Percentiles rank a stretch among this genome's conserved stretches.
phyloP scores from a whole-genome alignment of 2,329 filamentous ascomycete species.

The Thelonectria olida region DNA sequence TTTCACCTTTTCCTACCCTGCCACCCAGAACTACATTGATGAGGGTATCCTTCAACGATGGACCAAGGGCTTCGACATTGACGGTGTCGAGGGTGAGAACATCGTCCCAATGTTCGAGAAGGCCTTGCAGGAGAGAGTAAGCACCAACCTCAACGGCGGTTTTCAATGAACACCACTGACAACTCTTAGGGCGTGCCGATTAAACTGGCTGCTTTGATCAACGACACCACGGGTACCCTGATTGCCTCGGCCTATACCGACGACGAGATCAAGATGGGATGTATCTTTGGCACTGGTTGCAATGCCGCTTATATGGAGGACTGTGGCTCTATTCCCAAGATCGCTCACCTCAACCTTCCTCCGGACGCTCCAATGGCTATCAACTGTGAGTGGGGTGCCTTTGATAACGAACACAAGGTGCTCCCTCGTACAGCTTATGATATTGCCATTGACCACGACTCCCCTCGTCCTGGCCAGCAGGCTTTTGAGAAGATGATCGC shows the following conservation, averaged over 20 bases:
- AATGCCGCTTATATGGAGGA: slow-evolving; percentile 99
- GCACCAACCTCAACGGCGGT: not conserved
- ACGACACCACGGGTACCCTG: slow-evolving; percentile 96
- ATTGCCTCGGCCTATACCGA: slow-evolving; percentile 99
- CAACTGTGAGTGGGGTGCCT: slow-evolving; percentile 97
- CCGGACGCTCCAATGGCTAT: slow-evolving; percentile 89
- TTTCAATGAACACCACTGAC: slow-evolving; percentile 16
- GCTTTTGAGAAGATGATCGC: slow-evolving; percentile 99
- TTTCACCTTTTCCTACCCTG: slow-evolving; percentile 97
- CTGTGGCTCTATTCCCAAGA: slow-evolving; percentile 89
- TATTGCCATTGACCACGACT: slow-evolving; percentile 86
- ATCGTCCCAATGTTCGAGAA: slow-evolving; percentile 89
- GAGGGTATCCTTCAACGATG: slow-evolving; percentile 92
- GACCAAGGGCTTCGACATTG: slow-evolving; percentile 98
- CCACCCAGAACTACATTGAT: slow-evolving; percentile 92
- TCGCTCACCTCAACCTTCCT: slow-evolving; percentile 89
- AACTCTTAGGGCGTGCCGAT: slow-evolving; percentile 79
- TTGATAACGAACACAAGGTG: slow-evolving; percentile 92
- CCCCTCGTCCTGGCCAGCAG: slow-evolving; percentile 91
- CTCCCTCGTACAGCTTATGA: slow-evolving; percentile 89
- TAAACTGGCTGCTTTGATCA: slow-evolving; percentile 92
- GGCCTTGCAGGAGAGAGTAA: slow-evolving; percentile 69
- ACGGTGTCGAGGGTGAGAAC: slow-evolving; percentile 88
- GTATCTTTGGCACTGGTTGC: slow-evolving; percentile 98
- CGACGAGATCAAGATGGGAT: slow-evolving; percentile 89